Conservation (phyloP, 768 basidiomycete genomes). For the Sutorius australiensis region DNA sequence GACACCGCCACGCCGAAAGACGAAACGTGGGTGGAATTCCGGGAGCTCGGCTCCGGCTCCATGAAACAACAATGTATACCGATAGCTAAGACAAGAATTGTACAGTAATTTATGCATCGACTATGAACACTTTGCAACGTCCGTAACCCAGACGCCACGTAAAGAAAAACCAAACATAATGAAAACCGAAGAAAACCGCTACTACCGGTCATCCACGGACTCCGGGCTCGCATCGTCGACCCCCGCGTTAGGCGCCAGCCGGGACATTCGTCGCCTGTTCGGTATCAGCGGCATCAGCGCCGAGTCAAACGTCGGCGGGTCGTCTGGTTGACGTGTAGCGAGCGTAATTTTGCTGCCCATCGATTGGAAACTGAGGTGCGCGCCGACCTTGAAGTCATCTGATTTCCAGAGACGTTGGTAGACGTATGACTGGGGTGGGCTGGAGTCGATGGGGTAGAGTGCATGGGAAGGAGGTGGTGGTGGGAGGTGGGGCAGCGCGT, state of each 20-base stretch:
- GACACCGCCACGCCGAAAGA: conserved; percentile 30
- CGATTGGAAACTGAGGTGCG: conserved; percentile 50
- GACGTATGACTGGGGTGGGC: conserved; percentile 42
- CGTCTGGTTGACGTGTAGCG: conserved; percentile 32
- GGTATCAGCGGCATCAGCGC: neutral
- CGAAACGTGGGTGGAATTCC: conserved; percentile 37
- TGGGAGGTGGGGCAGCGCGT: neutral
- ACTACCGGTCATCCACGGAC: conserved; percentile 12
- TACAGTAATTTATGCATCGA: conserved; percentile 34
- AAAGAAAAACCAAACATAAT: too few species aligned
- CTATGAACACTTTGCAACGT: conserved; percentile 27
- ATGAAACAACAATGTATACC: neutral
- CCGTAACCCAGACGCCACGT: too few species aligned
- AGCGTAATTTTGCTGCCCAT: conserved; percentile 49
- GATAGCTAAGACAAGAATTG: conserved; percentile 21
- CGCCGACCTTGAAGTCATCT: conserved; percentile 60
- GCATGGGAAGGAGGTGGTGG: conserved; percentile 28
- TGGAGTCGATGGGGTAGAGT: conserved; percentile 36
- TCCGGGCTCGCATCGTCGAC: conserved; percentile 5
- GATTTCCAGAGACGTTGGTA: conserved; percentile 67
- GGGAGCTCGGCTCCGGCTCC: conserved; percentile 12
- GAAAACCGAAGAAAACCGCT: neutral
- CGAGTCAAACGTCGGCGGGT: neutral
- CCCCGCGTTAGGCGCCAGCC: conserved; percentile 4
- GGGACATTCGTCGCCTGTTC: conserved; percentile 4